Conservation (phyloP, 2,329 filamentous ascomycete genomes). For the Ophiostoma himal-ulmi region DNA sequence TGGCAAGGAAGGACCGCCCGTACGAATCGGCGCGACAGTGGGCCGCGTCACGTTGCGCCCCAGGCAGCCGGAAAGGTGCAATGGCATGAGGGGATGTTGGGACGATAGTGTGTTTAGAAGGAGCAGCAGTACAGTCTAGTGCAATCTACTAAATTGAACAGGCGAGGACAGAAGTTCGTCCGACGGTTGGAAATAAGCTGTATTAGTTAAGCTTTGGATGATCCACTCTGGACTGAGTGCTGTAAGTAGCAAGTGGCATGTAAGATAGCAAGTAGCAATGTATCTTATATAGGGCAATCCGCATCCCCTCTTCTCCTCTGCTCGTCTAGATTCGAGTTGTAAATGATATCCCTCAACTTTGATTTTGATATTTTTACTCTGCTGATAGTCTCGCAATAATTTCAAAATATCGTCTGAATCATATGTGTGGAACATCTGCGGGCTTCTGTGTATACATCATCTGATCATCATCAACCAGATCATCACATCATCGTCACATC, state of each 20-base stretch:
- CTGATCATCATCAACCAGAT: not conserved
- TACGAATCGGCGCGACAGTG: not conserved
- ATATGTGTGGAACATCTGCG: too few relatives aligned
- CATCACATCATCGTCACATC: not conserved
- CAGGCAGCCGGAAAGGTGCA: slow-evolving; percentile 8
- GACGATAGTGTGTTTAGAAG: slow-evolving; percentile 25
- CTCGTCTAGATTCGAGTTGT: not conserved
- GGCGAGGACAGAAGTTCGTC: not conserved
- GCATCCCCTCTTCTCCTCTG: not conserved
- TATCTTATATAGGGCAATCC: not conserved
- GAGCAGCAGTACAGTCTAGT: not conserved
- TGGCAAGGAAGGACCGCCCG: not conserved
- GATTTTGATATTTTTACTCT: not conserved
- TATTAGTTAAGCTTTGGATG: not conserved
- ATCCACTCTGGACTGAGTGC: not conserved
- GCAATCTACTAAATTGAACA: not conserved
- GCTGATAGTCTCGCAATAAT: not conserved
- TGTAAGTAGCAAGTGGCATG: not conserved
- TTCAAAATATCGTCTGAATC: too few relatives aligned
- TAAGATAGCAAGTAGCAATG: not conserved
- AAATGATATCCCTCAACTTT: not conserved
- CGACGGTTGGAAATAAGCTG: slow-evolving; percentile 6
- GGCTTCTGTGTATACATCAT: not conserved
- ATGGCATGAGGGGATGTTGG: slow-evolving; percentile 29
- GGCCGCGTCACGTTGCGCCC: not conserved